Percentiles rank a stretch among this genome's conserved stretches.
These are phyloP conservation scores for Taiozyma sp. DNA, from an alignment of 1,139 yeast species.

Conservation along the genomic window DNA sequence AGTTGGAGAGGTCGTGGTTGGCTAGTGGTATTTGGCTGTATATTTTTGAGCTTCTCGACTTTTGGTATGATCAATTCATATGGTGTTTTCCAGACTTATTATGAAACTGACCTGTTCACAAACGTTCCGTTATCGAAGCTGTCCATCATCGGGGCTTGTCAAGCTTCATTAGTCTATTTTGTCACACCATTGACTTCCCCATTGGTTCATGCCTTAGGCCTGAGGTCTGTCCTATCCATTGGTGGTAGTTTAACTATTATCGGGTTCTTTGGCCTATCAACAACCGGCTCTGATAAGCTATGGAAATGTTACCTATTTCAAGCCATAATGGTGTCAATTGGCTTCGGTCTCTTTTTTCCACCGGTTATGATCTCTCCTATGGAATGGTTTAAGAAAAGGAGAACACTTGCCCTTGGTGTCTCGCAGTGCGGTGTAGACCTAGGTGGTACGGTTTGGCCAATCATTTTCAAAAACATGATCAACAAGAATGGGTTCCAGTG, in stretches of 20 bases:
- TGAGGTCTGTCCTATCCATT: constrained; percentile 32
- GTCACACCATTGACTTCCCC: constrained; percentile 49
- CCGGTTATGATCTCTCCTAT: constrained; percentile 55
- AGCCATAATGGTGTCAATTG: constrained; percentile 60
- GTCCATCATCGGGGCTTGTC: constrained; percentile 68
- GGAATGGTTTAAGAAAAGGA: constrained; percentile 53
- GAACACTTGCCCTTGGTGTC: constrained; percentile 54
- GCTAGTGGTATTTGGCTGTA: constrained; percentile 50
- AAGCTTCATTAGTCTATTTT: constrained; percentile 55
- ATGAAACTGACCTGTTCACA: constrained; percentile 42
- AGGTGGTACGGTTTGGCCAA: constrained; percentile 22
- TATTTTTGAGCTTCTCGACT: constrained; percentile 46
- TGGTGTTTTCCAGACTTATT: constrained; percentile 63
- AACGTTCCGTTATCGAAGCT: constrained; percentile 54
- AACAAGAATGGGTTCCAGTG: constrained; percentile 14
- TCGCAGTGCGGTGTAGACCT: constrained; percentile 55
- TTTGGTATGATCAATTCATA: constrained; percentile 69
- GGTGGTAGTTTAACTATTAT: constrained; percentile 51
- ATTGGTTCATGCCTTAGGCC: constrained; percentile 33
- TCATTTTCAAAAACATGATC: constrained; percentile 17
- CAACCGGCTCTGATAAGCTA: constrained; percentile 40
- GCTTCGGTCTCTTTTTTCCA: constrained; percentile 53
- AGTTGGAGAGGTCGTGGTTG: constrained; percentile 46
- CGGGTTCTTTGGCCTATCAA: constrained; percentile 43
- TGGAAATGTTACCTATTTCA: constrained; percentile 68